Evolutionary conservation across 495 filamentous ascomycete genomes (phyloP), one percentile per base, ranked within the genome.

Genomic region (Talaromyces liani): DNA sequence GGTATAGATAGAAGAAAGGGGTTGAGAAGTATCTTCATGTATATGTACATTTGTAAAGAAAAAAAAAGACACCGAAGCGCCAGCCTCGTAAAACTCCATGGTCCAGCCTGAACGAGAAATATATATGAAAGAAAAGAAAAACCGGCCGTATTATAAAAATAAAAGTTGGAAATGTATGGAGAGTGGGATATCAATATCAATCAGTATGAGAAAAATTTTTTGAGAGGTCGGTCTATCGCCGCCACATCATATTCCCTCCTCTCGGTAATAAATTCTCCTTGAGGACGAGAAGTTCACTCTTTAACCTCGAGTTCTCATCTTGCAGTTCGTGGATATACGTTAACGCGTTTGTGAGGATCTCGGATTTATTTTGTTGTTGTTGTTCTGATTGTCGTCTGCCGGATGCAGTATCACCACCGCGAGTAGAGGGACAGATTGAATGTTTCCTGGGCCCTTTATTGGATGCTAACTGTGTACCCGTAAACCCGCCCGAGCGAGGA

Each of bases 261-360:
- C 68, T 69, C 9, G 74, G 69, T 20, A 75, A 22, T 51, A 76
- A 22, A 57, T 72, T 72, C 59, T 76, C 73, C 61, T 74, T 77
- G 41, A 79, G 34, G 7, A 78, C 24, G 0, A 67, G 64, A 36
- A 80, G 27, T 63, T 80, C 78, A 67, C 75, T 76, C 41, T 73
- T 71, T 49, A 79, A 57, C 0, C 72, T 67, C 49, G 72, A 70
- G 34, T 78, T 80, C 64, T 77, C 72, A 56, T 77, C 74, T 61
- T 80, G 77, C 41, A 80, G 64, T 18, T 73, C 81, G 57, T 86
- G 82, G 70, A 96, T 79, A 55, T 91, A 88, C 47, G 90, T 84
- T 20, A 96, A 82, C 16, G 84, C 84, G 69, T 85, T 83, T 65
- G 82, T 82, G 55, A 96, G 75, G 53, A 92, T 85, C 49, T 82